phyloP scores from a whole-genome alignment of 2,329 filamentous ascomycete species.

The Atkinsonella hypoxylon region DNA sequence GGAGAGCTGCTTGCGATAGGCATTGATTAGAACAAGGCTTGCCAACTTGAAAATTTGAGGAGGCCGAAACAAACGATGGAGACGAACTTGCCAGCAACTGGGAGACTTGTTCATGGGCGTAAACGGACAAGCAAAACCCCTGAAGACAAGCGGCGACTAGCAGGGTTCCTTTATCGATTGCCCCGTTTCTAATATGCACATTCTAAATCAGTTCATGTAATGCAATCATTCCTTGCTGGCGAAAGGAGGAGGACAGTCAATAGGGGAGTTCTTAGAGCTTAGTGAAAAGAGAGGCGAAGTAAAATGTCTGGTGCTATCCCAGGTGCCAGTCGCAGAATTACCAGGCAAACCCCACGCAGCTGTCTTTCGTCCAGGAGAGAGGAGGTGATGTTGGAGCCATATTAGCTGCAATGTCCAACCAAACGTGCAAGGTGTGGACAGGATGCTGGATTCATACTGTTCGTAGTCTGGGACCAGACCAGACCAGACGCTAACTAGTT shows the following conservation, averaged over 20 bases:
- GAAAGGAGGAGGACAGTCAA: neutral
- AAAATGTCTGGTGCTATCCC: too few species aligned
- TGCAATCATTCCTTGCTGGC: neutral
- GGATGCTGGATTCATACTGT: too few species aligned
- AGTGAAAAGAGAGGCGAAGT: neutral
- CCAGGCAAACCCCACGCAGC: too few species aligned
- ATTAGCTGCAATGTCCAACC: too few species aligned
- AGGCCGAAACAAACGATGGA: neutral
- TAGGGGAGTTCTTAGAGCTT: neutral
- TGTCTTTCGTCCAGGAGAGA: too few species aligned
- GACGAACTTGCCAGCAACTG: neutral
- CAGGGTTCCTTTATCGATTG: conserved; percentile 7
- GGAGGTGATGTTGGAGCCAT: too few species aligned
- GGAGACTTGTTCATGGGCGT: conserved; percentile 2
- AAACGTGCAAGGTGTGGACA: too few species aligned
- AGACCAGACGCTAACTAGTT: too few species aligned
- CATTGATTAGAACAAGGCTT: conserved; percentile 1
- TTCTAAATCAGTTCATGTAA: neutral
- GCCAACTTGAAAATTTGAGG: neutral
- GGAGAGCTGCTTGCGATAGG: neutral
- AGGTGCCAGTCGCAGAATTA: too few species aligned
- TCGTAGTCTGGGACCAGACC: too few species aligned
- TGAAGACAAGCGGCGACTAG: conserved; percentile 1
- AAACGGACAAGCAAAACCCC: conserved; percentile 3
- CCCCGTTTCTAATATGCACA: neutral